Percentiles rank a stretch among this genome's conserved stretches.
These are phyloP conservation scores for Acacia acuminata DNA, from an alignment of 306 rosid genomes.

Conservation along the genomic window DNA sequence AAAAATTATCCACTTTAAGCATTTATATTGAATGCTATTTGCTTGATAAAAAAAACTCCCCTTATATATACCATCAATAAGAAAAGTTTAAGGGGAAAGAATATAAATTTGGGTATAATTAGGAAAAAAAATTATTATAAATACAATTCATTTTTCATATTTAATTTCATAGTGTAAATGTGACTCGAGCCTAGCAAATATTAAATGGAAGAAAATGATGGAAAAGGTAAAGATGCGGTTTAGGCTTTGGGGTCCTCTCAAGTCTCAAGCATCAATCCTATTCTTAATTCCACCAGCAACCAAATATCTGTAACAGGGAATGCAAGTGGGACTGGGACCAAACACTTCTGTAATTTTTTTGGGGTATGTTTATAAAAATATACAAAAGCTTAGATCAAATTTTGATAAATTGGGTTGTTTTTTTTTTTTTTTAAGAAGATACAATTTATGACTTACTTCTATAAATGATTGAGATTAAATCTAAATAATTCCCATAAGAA, in stretches of 20 bases:
- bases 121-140: no score
- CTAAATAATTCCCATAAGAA: background rate
- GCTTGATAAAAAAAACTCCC: no score
- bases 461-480: background rate
- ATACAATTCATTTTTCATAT: background rate
- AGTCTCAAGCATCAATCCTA: constrained; percentile 46
- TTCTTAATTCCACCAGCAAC: constrained; percentile 10
- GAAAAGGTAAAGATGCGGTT: constrained; percentile 26
- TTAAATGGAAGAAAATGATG: constrained; percentile 23
- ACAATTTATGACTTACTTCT: background rate
- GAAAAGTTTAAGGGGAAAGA: no score
- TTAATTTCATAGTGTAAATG: no score
- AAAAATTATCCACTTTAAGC: no score
- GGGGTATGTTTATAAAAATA: background rate
- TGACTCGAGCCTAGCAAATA: background rate
- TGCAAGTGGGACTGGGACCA: background rate
- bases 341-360: constrained; percentile 1
- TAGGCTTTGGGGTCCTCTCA: constrained; percentile 25
- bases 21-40: no score
- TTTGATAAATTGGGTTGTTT: background rate
- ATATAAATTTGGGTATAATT: no score
- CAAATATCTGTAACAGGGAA: constrained; percentile 17
- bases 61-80: no score
- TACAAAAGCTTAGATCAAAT: background rate
- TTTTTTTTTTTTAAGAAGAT: no score